phyloP scores from a whole-genome alignment of 441 rosid genomes.

The Populus trichocarpa region DNA sequence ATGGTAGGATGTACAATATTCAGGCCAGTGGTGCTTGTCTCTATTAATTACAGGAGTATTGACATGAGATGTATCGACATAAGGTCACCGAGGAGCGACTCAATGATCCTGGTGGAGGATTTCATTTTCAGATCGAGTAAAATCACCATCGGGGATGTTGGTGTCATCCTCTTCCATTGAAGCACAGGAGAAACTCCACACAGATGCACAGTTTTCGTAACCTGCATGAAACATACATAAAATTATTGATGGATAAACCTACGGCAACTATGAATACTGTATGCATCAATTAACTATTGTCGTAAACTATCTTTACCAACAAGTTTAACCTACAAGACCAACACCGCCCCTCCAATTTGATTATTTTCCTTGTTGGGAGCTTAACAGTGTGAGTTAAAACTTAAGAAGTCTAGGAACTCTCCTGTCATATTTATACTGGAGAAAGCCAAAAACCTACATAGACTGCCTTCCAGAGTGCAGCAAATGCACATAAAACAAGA shows the following conservation, averaged over 20 bases:
- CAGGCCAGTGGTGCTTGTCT: background rate
- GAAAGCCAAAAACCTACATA: background rate
- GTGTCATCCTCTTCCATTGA: conserved; percentile 22
- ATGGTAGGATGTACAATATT: background rate
- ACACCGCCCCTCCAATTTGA: background rate
- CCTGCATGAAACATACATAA: conserved; percentile 14
- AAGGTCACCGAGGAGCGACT: background rate
- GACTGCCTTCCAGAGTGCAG: background rate
- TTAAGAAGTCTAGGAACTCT: background rate
- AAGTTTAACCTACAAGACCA: background rate
- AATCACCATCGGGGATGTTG: conserved; percentile 14
- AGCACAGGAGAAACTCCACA: conserved; percentile 67
- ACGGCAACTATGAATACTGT: background rate
- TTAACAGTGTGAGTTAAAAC: background rate
- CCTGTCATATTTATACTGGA: background rate
- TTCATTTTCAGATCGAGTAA: background rate
- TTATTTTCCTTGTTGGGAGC: background rate
- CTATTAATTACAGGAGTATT: background rate
- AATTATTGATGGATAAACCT: background rate
- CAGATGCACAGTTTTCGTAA: conserved; percentile 63
- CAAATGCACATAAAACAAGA: background rate
- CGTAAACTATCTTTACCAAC: background rate
- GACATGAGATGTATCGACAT: background rate
- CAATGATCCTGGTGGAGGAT: conserved; percentile 2
- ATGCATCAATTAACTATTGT: too few species aligned